Evolutionary conservation across 345 rosid species (phyloP).

Genomic region (Lenwebbia sp.): DNA sequence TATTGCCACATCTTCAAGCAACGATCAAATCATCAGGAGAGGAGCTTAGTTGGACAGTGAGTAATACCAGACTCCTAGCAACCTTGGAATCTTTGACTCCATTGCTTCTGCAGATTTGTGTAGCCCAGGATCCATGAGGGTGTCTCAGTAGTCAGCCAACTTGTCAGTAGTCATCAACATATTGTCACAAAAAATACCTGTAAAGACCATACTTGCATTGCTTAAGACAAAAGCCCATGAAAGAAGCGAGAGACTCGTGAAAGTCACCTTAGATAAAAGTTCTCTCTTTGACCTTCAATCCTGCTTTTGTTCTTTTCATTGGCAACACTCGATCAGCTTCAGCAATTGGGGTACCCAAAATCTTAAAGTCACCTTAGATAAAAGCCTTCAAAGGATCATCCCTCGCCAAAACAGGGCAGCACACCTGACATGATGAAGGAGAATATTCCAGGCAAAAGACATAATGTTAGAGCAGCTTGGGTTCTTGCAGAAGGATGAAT

Average conservation of each 20-base stretch:
- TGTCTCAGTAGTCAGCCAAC: conserved; percentile 39
- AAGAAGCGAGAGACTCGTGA: no score
- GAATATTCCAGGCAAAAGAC: conserved; percentile 41
- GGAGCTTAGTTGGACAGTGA: conserved; percentile 37
- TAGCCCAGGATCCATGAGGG: conserved; percentile 54
- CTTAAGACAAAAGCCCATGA: not conserved
- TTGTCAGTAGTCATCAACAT: conserved; percentile 29
- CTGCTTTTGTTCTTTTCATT: conserved; percentile 28
- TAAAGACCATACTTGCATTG: conserved; percentile 2
- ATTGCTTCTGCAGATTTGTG: conserved; percentile 40
- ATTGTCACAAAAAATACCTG: conserved; percentile 51
- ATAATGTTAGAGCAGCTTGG: conserved; percentile 23
- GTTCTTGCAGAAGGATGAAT: conserved; percentile 28
- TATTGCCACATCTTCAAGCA: conserved; percentile 32
- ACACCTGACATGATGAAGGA: conserved; percentile 38
- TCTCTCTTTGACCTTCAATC: not conserved
- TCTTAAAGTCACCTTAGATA: conserved; percentile 50
- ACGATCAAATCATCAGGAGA: conserved; percentile 45
- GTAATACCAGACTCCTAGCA: conserved; percentile 40
- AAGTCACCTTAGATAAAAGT: no score
- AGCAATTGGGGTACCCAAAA: conserved; percentile 49
- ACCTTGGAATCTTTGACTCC: conserved; percentile 28
- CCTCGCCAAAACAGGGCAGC: conserved; percentile 21
- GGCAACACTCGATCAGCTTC: conserved; percentile 15
- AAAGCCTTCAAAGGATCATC: conserved; percentile 46